Base-by-base conservation (phyloP, 1,284 basidiomycete genomes). In the Macrocystidia cucumis region DNA sequence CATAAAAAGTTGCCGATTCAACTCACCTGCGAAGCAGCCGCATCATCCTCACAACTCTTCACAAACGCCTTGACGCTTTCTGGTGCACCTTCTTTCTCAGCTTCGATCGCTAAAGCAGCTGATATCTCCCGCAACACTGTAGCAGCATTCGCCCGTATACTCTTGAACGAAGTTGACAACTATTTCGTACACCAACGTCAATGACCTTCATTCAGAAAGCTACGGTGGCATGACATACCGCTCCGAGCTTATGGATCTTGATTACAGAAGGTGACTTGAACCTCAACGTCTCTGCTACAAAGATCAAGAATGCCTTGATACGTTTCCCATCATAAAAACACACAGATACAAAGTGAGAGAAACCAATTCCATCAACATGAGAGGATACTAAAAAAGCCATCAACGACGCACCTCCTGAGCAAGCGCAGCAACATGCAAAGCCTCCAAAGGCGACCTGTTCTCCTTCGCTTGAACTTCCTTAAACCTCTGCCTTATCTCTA, bases 221-320 rank as follows among this genome's bases (percentile, higher is more conserved):
- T n/a, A n/a, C 20, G 17, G 25, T 18, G 29, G 21, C 29, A 22
- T 30, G 21, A 63, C 69, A 47, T 44, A 84, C 81, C 38, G 63
- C 62, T 25, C 80, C 75, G 29, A 85, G 69, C 53, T 79, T 88
- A 54, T 88, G 69, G 32, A 72, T 63, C 51, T 85, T 88, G 29
- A 82, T 70, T 19, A 82, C 63, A 2, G 78, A 69, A 4, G 73
- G 54, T 8, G 72, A 57, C 51, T 83, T 86, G 65, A 87, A 88
- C 7, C 85, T 73, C 32, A 72, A 46, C 0, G 78, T 79, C 50
- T 78, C 80, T 18, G 79, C 60, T 9, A 63, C 56, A 39, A 88
- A 68, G 7, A 88, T 55, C 33, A 86, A 62, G 44, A 82, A 72
- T 4, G 80, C 83, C 82, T 86, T 35, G 13, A 6, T 22, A 16